Conservation (phyloP, 1,139 yeast species). For the Lodderomyces parapsilosis region DNA sequence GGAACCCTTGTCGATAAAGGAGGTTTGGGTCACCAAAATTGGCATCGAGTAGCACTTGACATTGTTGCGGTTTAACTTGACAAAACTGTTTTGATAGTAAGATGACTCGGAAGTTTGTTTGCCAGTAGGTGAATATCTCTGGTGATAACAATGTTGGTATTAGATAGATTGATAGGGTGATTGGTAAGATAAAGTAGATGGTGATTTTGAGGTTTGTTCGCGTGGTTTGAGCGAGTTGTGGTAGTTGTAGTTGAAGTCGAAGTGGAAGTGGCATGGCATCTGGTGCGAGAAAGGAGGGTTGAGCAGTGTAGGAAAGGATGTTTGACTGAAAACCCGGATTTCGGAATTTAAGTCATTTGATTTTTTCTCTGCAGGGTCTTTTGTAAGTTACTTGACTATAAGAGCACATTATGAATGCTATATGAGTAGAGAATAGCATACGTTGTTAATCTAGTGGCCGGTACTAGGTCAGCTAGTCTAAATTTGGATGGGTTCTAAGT, state of each 20-base stretch:
- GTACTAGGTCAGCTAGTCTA: too few species aligned
- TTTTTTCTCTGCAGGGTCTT: not conserved
- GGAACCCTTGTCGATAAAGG: constrained; percentile 15
- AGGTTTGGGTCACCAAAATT: constrained; percentile 11
- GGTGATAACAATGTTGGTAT: constrained; percentile 11
- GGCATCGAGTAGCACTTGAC: constrained; percentile 15
- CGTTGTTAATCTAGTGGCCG: too few species aligned
- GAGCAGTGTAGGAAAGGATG: too few species aligned
- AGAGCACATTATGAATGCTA: too few species aligned
- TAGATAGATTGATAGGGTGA: constrained; percentile 5
- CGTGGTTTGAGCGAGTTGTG: not conserved
- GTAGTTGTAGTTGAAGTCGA: not conserved
- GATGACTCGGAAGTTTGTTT: constrained; percentile 16
- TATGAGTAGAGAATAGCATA: too few species aligned
- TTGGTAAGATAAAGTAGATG: constrained; percentile 4
- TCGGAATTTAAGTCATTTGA: not conserved
- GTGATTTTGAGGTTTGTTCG: not conserved
- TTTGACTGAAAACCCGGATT: not conserved
- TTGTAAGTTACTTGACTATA: too few species aligned
- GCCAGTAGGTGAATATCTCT: constrained; percentile 8
- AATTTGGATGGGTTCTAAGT: too few species aligned
- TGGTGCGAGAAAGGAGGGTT: too few species aligned
- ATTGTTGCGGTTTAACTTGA: constrained; percentile 16
- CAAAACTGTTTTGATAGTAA: constrained; percentile 18
- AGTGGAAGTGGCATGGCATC: too few species aligned